A percentile compares a stretch with the other conserved stretches of the same genome.
Evolutionary conservation across 805 yeast genomes (phyloP).

Genomic region (Saccharomycopsis babjevae): DNA sequence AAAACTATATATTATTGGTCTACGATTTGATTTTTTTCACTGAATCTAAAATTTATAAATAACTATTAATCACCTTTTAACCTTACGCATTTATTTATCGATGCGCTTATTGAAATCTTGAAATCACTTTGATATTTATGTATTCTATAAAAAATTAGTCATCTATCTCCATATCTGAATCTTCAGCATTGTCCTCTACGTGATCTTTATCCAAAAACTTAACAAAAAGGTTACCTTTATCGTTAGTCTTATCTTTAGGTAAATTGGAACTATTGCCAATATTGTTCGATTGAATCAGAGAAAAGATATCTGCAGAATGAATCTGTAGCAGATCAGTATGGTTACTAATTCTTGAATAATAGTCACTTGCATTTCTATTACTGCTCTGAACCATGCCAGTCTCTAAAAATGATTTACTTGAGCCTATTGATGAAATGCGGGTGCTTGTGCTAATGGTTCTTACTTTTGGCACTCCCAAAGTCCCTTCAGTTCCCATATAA

Average conservation of each 20-base stretch:
- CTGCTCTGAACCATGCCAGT: background rate
- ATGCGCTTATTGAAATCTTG: background rate
- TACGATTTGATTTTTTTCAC: too few species aligned
- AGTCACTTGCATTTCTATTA: conserved; percentile 1
- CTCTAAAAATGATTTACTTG: background rate
- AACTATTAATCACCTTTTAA: background rate
- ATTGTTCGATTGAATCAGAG: background rate
- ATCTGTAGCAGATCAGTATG: conserved; percentile 2
- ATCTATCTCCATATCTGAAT: background rate
- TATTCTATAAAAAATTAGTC: background rate
- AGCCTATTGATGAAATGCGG: conserved; percentile 12
- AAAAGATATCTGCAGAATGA: background rate
- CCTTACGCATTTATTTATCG: background rate
- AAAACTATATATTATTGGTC: too few species aligned
- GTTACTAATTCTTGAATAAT: conserved; percentile 1
- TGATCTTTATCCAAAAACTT: background rate
- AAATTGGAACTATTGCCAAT: background rate
- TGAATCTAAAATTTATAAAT: too few species aligned
- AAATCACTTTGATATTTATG: background rate
- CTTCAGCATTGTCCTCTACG: background rate
- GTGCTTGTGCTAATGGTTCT: conserved; percentile 17
- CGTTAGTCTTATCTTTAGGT: background rate
- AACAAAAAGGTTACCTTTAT: background rate
- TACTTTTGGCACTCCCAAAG: background rate
- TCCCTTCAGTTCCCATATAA: background rate